phyloP scores from a whole-genome alignment of 1,284 basidiomycete genomes.

The Meripilus lineatus region DNA sequence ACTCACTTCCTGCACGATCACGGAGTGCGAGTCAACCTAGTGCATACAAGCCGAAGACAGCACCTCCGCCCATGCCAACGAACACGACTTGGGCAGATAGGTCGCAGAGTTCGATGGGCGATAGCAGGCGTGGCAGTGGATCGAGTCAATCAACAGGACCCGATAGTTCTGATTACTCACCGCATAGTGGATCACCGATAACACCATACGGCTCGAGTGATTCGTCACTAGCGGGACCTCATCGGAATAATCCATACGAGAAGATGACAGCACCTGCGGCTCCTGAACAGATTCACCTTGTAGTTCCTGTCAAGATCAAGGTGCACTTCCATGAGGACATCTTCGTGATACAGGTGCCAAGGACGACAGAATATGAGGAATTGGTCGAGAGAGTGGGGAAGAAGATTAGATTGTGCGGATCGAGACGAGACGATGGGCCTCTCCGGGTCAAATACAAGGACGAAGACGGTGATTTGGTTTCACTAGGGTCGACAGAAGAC shows the following conservation, averaged over 20 bases:
- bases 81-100: slow-evolving; percentile 49
- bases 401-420: slow-evolving; percentile 88
- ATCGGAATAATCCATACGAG: slow-evolving; percentile 50
- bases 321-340: slow-evolving; percentile 88
- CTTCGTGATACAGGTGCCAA: slow-evolving; percentile 87
- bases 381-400: slow-evolving; percentile 87
- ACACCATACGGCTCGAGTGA: slow-evolving; percentile 85
- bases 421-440: slow-evolving; percentile 66
- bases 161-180: slow-evolving; percentile 76
- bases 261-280: slow-evolving; percentile 26
- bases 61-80: slow-evolving; percentile 53
- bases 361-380: slow-evolving; percentile 71
- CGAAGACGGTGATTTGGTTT: slow-evolving; percentile 88
- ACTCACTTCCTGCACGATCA: slow-evolving; percentile 43
- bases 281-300: slow-evolving; percentile 23
- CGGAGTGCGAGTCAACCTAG: slow-evolving; percentile 74
- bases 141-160: slow-evolving; percentile 70
- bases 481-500: slow-evolving; percentile 83
- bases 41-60: slow-evolving; percentile 53
- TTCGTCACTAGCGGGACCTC: slow-evolving; percentile 57
- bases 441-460: slow-evolving; percentile 86
- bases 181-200: slow-evolving; percentile 74
- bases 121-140: slow-evolving; percentile 68
- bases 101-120: slow-evolving; percentile 45
- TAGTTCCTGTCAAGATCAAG: slow-evolving; percentile 72